Evolutionary conservation across 1,284 basidiomycete genomes (phyloP), one percentile per base, ranked within the genome.

Genomic region (Amylostereum areolatum): DNA sequence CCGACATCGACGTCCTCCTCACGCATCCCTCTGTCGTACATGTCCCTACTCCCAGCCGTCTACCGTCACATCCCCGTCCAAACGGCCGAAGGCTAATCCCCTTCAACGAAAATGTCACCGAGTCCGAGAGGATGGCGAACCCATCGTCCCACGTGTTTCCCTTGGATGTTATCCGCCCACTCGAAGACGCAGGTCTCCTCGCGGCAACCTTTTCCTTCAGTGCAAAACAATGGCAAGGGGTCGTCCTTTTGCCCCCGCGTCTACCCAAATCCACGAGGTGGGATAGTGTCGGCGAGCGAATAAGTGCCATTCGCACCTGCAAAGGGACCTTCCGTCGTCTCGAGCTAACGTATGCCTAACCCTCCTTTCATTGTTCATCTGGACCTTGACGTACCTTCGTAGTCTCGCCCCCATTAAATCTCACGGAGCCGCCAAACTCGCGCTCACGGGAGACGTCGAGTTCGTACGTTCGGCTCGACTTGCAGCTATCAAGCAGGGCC

Each of bases 401-500:
- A 66, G 64, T 44, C 48, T 64, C 18, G 55, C 59, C 25, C 64
- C 64, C 7, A 42, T 37, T 34, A 48, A 55, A 41, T 59, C 57
- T 1, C 53, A 55, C 27, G 63, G 60, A 5, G 59, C 64, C 0
- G 64, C 62, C 10, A 53, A 62, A 29, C 53, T 66, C 45, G 48
- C 56, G 25, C 46, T 58, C 18, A 66, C 64, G 25, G 64, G 64
- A n/a, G 64, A 65, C 48, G 48, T 43, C 2, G 58, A 62, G 30
- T 66, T 63, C 44, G 36, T 56, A 27, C 49, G 53, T 32, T 47
- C 54, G 25, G 46, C 57, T 10, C 59, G 57, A 18, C 45, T 49
- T 8, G 45, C 47, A 8, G 64, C 64, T 1, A 44, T 18, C 5
- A 48, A 50, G 34, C 49, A 51, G 24, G 57, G 56, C 8, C 52